Evolutionary conservation across 2,329 filamentous ascomycete genomes (phyloP).

Genomic region (Aspergillus versicolor): DNA sequence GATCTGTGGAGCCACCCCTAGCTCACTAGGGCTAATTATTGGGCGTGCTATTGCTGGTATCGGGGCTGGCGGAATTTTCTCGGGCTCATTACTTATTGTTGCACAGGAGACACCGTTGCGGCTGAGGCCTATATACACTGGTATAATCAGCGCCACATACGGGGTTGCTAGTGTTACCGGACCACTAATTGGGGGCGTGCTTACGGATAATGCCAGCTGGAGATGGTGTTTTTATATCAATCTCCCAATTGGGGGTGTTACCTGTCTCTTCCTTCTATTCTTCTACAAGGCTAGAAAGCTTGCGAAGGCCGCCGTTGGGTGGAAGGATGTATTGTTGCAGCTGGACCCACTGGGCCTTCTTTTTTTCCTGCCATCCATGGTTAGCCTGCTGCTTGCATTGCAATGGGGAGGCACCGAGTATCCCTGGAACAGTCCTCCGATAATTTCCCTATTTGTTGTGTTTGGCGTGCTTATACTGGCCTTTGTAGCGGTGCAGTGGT

Average conservation of each 20-base stretch:
- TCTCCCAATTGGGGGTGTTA: constrained; percentile 46
- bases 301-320: too few relatives aligned
- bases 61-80: background rate
- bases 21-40: background rate
- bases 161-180: background rate
- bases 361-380: too few relatives aligned
- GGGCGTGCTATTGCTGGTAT: constrained; percentile 1
- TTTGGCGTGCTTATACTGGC: too few relatives aligned
- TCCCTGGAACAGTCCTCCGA: too few relatives aligned
- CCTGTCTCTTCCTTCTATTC: constrained; percentile 43
- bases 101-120: background rate
- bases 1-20: background rate
- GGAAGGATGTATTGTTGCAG: too few relatives aligned
- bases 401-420: too few relatives aligned
- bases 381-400: too few relatives aligned
- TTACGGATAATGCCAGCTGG: constrained; percentile 26
- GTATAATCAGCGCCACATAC: background rate
- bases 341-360: too few relatives aligned
- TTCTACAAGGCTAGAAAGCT: too few relatives aligned
- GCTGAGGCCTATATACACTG: background rate
- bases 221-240: constrained; percentile 58
- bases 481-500: too few relatives aligned
- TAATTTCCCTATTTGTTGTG: too few relatives aligned
- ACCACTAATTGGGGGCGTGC: constrained; percentile 12
- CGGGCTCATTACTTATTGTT: background rate